These are phyloP conservation scores for Solanum aculeatissimum DNA, from an alignment of 305 asterid species.

Conservation along the genomic window DNA sequence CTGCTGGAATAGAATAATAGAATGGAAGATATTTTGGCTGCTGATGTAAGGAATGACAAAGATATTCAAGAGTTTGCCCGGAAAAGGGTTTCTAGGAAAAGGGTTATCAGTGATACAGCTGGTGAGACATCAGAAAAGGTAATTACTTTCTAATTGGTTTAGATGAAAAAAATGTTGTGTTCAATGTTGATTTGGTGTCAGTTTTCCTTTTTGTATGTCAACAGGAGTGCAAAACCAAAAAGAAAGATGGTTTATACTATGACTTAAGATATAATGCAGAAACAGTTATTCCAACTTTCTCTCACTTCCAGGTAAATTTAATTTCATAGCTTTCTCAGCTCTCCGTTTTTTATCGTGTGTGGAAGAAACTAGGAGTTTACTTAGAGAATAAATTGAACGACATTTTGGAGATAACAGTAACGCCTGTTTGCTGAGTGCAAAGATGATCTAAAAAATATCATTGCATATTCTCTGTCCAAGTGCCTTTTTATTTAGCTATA, in stretches of 20 bases:
- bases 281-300: conserved; percentile 69
- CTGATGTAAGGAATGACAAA: neutral
- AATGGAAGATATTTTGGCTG: neutral
- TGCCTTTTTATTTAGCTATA: neutral
- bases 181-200: neutral
- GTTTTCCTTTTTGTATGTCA: neutral
- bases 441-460: neutral
- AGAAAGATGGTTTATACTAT: conserved; percentile 32
- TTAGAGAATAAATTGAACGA: neutral
- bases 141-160: neutral
- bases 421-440: neutral
- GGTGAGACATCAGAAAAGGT: neutral
- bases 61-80: neutral
- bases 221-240: conserved; percentile 60
- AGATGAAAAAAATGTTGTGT: neutral
- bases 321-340: neutral
- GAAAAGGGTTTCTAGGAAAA: neutral
- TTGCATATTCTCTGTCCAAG: neutral
- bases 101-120: no score
- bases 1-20: neutral
- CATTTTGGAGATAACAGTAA: neutral
- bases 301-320: conserved; percentile 61
- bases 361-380: neutral
- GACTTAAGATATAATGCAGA: conserved; percentile 69
- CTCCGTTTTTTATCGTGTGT: neutral